A percentile compares a stretch with the other conserved stretches of the same genome.
phyloP scores from a whole-genome alignment of 495 filamentous ascomycete genomes.

The Aspergillus sclerotiicarbonarius region DNA sequence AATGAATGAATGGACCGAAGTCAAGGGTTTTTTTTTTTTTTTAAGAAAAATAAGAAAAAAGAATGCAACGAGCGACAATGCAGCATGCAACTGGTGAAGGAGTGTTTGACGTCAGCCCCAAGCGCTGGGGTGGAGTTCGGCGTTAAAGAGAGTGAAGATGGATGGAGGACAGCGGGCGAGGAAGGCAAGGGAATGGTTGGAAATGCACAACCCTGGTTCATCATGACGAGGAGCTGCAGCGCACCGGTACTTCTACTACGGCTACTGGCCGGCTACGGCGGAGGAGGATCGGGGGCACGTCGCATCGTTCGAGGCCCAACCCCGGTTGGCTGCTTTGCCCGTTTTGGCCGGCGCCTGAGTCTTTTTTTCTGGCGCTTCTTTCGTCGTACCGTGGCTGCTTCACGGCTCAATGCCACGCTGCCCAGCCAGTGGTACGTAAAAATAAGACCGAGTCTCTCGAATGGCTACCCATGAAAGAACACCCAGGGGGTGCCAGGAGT shows the following conservation, averaged over 20 bases:
- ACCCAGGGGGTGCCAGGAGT: neutral
- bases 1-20: neutral
- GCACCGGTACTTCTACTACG: neutral
- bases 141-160: slow-evolving; percentile 14
- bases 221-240: neutral
- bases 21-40: neutral
- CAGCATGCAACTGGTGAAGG: neutral
- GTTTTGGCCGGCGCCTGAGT: neutral
- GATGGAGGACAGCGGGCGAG: neutral
- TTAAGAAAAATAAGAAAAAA: neutral
- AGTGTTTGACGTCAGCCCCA: slow-evolving; percentile 23
- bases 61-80: neutral
- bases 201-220: neutral
- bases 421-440: no score
- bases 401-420: no score
- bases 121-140: slow-evolving; percentile 16
- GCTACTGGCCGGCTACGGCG: neutral
- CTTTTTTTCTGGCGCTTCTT: no score
- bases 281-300: neutral
- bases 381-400: neutral
- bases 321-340: neutral
- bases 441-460: no score
- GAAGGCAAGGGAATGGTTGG: neutral
- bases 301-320: neutral
- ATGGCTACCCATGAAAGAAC: neutral